A percentile compares a stretch with the other conserved stretches of the same genome.
phyloP scores from a whole-genome alignment of 768 basidiomycete genomes.

The Clavulina sp. region DNA sequence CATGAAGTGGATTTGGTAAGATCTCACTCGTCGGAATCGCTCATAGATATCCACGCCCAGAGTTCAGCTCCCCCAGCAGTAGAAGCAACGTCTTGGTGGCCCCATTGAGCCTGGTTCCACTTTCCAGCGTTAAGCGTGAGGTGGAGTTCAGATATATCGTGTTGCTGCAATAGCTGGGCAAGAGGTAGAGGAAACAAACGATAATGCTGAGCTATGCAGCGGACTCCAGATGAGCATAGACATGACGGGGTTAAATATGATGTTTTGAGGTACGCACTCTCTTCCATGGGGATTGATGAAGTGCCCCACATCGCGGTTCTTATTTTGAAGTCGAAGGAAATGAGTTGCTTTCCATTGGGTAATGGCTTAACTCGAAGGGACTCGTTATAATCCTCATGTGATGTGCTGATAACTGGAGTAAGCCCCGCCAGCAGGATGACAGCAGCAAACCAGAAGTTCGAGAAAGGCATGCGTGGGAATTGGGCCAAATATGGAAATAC shows the following conservation, averaged over 20 bases:
- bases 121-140: conserved; percentile 80
- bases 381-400: conserved; percentile 34
- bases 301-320: no score
- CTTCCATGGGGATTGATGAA: no score
- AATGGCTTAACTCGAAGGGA: conserved; percentile 40
- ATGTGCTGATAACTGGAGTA: no score
- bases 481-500: no score
- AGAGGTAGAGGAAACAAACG: conserved; percentile 68
- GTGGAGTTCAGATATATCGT: conserved; percentile 75
- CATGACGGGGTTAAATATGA: no score
- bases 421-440: no score
- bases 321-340: conserved; percentile 70
- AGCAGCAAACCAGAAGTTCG: no score
- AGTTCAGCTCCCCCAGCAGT: conserved; percentile 79
- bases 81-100: conserved; percentile 53
- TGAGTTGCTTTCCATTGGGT: conserved; percentile 63
- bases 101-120: conserved; percentile 80
- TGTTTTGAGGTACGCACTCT: no score
- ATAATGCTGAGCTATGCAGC: conserved; percentile 57
- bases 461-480: no score
- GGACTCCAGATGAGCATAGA: neutral
- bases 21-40: conserved; percentile 20
- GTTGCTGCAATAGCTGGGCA: conserved; percentile 71
- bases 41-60: conserved; percentile 68
- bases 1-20: neutral